Conservation (phyloP, 2,329 filamentous ascomycete species). For the Pseudogymnoascus sp. region DNA sequence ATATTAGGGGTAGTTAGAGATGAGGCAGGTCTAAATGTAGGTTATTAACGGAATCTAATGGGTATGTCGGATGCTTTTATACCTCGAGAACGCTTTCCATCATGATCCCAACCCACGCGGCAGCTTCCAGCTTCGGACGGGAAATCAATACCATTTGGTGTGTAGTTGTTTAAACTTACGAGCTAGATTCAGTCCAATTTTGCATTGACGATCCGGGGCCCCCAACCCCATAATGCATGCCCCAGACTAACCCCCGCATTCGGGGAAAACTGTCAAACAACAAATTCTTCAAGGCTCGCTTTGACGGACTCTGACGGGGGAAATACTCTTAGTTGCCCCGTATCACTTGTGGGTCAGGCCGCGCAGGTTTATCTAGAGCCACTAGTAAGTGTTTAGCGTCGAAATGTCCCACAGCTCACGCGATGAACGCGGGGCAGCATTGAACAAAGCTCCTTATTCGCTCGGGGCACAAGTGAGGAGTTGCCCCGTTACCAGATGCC, state of each 20-base stretch:
- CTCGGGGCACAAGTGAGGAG: neutral
- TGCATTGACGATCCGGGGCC: neutral
- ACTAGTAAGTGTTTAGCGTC: neutral
- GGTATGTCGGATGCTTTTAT: neutral
- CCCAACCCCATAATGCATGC: neutral
- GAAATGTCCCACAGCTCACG: neutral
- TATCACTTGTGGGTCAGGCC: neutral
- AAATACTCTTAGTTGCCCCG: neutral
- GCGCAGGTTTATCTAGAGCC: neutral
- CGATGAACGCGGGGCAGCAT: neutral
- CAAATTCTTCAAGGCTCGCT: neutral
- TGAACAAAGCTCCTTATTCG: neutral
- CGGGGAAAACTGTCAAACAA: neutral
- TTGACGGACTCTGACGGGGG: neutral
- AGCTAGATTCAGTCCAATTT: neutral
- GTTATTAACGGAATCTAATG: neutral
- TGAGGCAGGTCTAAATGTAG: neutral
- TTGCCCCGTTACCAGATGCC: neutral
- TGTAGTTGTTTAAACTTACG: neutral
- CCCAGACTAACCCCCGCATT: neutral
- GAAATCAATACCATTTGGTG: neutral
- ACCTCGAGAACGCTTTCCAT: neutral
- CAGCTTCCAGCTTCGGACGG: neutral
- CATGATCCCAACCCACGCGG: neutral
- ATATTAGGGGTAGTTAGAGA: neutral